A percentile compares a stretch with the other conserved stretches of the same genome.
These are phyloP conservation scores for Blumeria hordei DNA, from an alignment of 2,329 filamentous ascomycete genomes.

Conservation along the genomic window DNA sequence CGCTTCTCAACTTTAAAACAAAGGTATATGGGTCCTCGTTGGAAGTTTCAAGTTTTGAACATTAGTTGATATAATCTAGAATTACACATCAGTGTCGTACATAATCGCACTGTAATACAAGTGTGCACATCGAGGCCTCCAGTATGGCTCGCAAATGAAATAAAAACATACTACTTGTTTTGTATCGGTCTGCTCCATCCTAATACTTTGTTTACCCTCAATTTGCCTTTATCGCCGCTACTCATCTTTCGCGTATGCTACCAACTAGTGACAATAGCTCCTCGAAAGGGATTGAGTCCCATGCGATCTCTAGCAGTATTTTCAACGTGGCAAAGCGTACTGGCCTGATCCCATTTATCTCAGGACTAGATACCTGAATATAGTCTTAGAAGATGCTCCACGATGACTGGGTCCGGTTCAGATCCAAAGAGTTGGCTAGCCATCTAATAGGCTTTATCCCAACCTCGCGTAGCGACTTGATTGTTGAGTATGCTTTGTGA, in stretches of 20 bases:
- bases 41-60: neutral
- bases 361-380: neutral
- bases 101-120: neutral
- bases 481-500: too few relatives aligned
- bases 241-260: too few relatives aligned
- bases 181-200: too few relatives aligned
- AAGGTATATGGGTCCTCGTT: neutral
- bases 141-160: neutral
- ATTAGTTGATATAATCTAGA: neutral
- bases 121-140: neutral
- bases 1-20: neutral
- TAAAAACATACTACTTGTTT: neutral
- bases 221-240: too few relatives aligned
- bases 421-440: too few relatives aligned
- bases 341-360: neutral
- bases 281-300: neutral
- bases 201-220: too few relatives aligned
- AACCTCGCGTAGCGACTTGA: too few relatives aligned
- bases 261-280: too few relatives aligned
- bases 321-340: neutral
- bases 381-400: too few relatives aligned
- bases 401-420: too few relatives aligned
- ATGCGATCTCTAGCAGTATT: neutral
- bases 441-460: too few relatives aligned
- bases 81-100: neutral